Base-by-base conservation (phyloP, 208 protist species). In the Leishmania martiniquensis region DNA sequence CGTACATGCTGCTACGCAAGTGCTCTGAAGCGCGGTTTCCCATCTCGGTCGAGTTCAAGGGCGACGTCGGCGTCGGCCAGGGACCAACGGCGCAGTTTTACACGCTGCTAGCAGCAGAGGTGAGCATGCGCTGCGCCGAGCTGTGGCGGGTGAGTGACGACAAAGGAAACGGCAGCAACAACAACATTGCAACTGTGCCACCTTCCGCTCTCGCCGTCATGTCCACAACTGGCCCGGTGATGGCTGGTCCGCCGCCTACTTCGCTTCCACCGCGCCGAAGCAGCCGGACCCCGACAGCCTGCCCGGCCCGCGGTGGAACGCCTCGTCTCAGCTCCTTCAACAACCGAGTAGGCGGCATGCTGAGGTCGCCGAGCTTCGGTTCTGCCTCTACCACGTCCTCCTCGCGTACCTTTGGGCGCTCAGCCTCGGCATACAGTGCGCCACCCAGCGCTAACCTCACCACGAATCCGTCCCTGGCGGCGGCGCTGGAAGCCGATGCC, bases 51-150 rank as follows among this genome's bases (percentile, higher is more conserved):
- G 91, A 97, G 76, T 98, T 97, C 81, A 84, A 91, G 37, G 95
- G 94, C 12, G 95, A 98, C 66, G 87, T 96, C 49, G 96, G 94
- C 20, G 89, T 95, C 25, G 96, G 96, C 0, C 90, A 95, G 51
- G 96, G 96, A 32, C 96, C 96, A 22, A 98, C 94, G 1, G 88
- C 94, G 72, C 91, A 97, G 80, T 98, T 98, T 75, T 98, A 95
- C 78, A 96, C 93, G 20, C 82, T 94, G 34, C 75, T 98, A 51
- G 90, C 92, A 0, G 45, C 84, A 22, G 85, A 97, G 76, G 68
- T 90, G n/a, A 87, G 85, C 75, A 84, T 77, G 52, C 74, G 75
- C 37, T 17, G 59, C 0, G 66, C 91, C 4, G 20, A 70, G 47
- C 79, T 98, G 44, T 98, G 95, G 94, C 83, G 86, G 57, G 17